Evolutionary conservation across 495 filamentous ascomycete species (phyloP).

Genomic region (Trichoderma asperelloides): DNA sequence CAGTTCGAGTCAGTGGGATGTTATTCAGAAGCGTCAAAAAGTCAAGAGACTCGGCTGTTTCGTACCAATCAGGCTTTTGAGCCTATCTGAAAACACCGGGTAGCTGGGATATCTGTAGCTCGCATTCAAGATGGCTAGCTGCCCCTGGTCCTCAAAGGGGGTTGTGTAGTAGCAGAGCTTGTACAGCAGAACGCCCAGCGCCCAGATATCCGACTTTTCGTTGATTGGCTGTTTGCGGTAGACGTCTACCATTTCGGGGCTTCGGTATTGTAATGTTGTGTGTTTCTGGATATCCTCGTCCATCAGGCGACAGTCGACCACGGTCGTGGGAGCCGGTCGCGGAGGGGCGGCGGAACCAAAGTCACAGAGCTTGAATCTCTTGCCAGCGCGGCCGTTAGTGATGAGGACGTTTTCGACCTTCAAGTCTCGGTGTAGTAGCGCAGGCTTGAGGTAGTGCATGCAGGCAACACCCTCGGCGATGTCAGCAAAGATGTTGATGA

Average conservation of each 20-base stretch:
- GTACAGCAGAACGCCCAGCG: slow-evolving; percentile 88
- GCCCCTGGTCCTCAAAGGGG: slow-evolving; percentile 93
- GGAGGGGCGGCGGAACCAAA: slow-evolving; percentile 89
- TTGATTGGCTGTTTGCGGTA: slow-evolving; percentile 95
- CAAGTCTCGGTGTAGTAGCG: slow-evolving; percentile 85
- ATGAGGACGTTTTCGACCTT: slow-evolving; percentile 99
- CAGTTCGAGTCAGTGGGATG: background rate
- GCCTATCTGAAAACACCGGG: slow-evolving; percentile 77
- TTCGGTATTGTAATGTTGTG: slow-evolving; percentile 93
- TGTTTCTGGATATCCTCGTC: slow-evolving; percentile 97
- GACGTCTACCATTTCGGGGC: slow-evolving; percentile 98
- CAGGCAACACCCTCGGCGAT: slow-evolving; percentile 93
- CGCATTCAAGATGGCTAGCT: slow-evolving; percentile 96
- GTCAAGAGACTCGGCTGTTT: slow-evolving; percentile 1
- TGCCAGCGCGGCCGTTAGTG: slow-evolving; percentile 44
- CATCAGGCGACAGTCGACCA: slow-evolving; percentile 77
- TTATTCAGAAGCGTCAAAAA: background rate
- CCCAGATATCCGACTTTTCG: slow-evolving; percentile 99
- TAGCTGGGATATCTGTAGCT: slow-evolving; percentile 87
- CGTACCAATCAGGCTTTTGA: slow-evolving; percentile 88
- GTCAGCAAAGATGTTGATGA: slow-evolving; percentile 92
- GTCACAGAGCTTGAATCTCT: slow-evolving; percentile 89
- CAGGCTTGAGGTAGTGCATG: slow-evolving; percentile 97
- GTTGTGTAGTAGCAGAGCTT: slow-evolving; percentile 99
- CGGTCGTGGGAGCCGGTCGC: slow-evolving; percentile 71